Percentiles rank a stretch among this genome's conserved stretches.
These are phyloP conservation scores for Hirschfeldia incana DNA, from an alignment of 345 rosid genomes.

Conservation along the genomic window DNA sequence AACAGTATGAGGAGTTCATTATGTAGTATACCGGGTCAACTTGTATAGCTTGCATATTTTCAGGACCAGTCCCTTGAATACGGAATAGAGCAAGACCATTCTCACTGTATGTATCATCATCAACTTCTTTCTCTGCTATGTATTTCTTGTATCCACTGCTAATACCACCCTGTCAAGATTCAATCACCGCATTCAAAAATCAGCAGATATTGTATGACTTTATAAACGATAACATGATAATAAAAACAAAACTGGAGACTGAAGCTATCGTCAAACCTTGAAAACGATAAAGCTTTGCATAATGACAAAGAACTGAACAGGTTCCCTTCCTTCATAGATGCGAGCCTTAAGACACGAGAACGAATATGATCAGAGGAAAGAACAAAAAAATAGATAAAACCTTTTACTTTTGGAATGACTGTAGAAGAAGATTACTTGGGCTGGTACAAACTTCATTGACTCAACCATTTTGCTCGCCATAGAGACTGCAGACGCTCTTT, in stretches of 20 bases:
- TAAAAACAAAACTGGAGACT: not conserved
- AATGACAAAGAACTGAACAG: conserved; percentile 82
- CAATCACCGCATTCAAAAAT: not conserved
- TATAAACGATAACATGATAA: not conserved
- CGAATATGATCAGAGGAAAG: conserved; percentile 20
- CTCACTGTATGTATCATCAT: conserved; percentile 74
- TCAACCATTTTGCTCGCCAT: conserved; percentile 87
- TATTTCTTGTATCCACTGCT: conserved; percentile 81
- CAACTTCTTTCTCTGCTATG: conserved; percentile 71
- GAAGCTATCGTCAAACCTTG: conserved; percentile 60
- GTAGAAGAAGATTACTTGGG: conserved; percentile 59
- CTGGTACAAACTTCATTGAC: conserved; percentile 78
- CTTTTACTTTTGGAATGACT: not conserved
- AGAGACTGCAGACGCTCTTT: conserved; percentile 76
- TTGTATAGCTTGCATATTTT: conserved; percentile 98
- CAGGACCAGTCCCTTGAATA: conserved; percentile 96
- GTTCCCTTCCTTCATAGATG: conserved; percentile 88
- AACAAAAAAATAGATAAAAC: conserved; percentile 5
- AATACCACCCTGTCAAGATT: conserved; percentile 66
- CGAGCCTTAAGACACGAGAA: conserved; percentile 60
- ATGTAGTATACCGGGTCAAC: conserved; percentile 66
- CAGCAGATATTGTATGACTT: not conserved
- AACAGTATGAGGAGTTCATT: too few relatives aligned
- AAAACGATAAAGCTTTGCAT: conserved; percentile 86
- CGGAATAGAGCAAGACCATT: conserved; percentile 85